phyloP scores from a whole-genome alignment of 331 rosid genomes.

The Ulmus americana region DNA sequence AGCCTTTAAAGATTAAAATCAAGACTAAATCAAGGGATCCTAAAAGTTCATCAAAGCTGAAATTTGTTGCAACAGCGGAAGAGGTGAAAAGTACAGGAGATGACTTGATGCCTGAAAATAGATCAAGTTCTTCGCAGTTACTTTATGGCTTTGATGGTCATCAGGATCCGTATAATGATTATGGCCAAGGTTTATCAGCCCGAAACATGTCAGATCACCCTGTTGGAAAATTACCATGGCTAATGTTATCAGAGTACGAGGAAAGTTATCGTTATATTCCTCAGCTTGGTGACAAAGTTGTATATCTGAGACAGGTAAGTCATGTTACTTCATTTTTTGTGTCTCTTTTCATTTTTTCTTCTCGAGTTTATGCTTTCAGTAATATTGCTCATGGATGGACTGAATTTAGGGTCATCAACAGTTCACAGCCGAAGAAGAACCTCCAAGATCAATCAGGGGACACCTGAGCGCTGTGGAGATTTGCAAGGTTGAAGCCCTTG shows the following conservation, averaged over 20 bases:
- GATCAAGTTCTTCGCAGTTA: slow-evolving; percentile 22
- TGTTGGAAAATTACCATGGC: slow-evolving; percentile 58
- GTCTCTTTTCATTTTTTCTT: slow-evolving; percentile 13
- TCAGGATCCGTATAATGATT: slow-evolving; percentile 23
- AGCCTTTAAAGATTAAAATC: slow-evolving; percentile 39
- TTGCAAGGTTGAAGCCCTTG: slow-evolving; percentile 67
- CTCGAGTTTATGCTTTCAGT: slow-evolving; percentile 19
- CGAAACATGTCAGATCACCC: slow-evolving; percentile 33
- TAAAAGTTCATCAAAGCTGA: slow-evolving; percentile 34
- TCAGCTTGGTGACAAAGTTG: slow-evolving; percentile 84
- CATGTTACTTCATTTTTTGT: neutral
- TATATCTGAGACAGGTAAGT: slow-evolving; percentile 72
- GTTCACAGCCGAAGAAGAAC: slow-evolving; percentile 36
- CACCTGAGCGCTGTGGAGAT: slow-evolving; percentile 46
- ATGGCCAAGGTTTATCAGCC: slow-evolving; percentile 30
- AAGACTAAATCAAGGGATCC: slow-evolving; percentile 43
- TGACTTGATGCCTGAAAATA: slow-evolving; percentile 28
- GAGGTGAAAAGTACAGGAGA: slow-evolving; percentile 32
- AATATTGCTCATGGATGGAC: slow-evolving; percentile 22
- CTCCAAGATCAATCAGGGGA: slow-evolving; percentile 41
- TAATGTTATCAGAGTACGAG: slow-evolving; percentile 61
- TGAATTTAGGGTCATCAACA: slow-evolving; percentile 71
- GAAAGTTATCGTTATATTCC: slow-evolving; percentile 70
- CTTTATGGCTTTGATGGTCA: slow-evolving; percentile 33
- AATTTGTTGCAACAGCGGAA: slow-evolving; percentile 29